Evolutionary conservation across 495 filamentous ascomycete species (phyloP).

Genomic region (Xylaria curta): DNA sequence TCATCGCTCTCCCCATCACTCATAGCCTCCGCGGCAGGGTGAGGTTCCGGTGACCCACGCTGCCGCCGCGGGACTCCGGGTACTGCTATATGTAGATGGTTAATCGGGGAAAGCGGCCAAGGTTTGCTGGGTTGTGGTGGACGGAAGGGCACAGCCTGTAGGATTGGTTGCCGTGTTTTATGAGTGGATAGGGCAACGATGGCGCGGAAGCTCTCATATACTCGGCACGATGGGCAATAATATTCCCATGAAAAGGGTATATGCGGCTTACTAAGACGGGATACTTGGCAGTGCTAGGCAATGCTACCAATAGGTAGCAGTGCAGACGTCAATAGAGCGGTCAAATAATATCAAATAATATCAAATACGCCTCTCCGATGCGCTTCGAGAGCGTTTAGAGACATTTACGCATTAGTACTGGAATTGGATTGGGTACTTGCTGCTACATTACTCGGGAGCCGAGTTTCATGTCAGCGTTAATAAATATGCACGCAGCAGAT

Average conservation of each 20-base stretch:
- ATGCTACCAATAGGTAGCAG: neutral
- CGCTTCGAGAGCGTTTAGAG: neutral
- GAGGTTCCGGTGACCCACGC: constrained; percentile 25
- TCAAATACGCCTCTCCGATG: neutral
- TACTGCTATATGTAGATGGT: neutral
- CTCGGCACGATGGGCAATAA: neutral
- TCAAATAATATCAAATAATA: no score
- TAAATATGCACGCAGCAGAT: neutral
- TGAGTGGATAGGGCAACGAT: constrained; percentile 3
- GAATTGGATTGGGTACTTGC: neutral
- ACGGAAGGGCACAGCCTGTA: neutral
- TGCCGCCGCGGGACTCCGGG: constrained; percentile 21
- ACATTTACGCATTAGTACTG: neutral
- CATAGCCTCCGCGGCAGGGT: constrained; percentile 40
- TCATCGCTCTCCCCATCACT: constrained; percentile 45
- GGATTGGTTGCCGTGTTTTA: constrained; percentile 11
- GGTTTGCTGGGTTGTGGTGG: neutral
- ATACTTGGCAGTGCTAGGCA: constrained; percentile 19
- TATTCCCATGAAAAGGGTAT: neutral
- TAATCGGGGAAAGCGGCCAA: neutral
- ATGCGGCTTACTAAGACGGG: constrained; percentile 1
- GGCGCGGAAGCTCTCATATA: neutral
- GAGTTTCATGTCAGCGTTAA: neutral
- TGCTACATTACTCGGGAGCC: constrained; percentile 5
- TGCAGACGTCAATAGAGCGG: no score